Percentiles rank a stretch among this genome's conserved stretches.
These are phyloP conservation scores for Austroboletus festivus DNA, from an alignment of 768 basidiomycete genomes.

Conservation along the genomic window DNA sequence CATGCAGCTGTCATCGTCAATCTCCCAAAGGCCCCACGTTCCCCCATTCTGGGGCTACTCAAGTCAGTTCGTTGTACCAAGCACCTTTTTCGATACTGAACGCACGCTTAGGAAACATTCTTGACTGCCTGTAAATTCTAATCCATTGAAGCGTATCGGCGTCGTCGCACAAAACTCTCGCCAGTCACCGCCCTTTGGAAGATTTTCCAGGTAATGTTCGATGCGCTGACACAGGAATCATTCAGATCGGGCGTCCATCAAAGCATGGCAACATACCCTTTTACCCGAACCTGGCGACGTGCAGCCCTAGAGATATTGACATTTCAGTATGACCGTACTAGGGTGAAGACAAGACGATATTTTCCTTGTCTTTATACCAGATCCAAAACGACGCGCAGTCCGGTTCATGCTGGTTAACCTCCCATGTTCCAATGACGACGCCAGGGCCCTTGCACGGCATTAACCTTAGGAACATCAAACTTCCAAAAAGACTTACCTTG, in stretches of 20 bases:
- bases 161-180: conserved; percentile 33
- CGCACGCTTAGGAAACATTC: conserved; percentile 23
- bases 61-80: not conserved
- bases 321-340: not conserved
- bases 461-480: not conserved
- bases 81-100: not conserved
- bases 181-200: conserved; percentile 29
- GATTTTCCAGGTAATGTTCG: conserved; percentile 29
- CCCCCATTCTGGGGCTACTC: conserved; percentile 12
- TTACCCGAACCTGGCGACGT: conserved; percentile 20
- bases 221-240: conserved; percentile 12
- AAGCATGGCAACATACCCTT: conserved; percentile 16
- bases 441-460: conserved; percentile 15
- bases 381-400: conserved; percentile 27
- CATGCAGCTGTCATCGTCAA: conserved; percentile 16
- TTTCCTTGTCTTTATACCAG: conserved; percentile 30
- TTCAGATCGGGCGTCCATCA: not conserved
- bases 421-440: conserved; percentile 25
- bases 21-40: conserved; percentile 24
- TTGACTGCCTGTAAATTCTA: conserved; percentile 24
- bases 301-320: conserved; percentile 17
- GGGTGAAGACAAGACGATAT: not conserved
- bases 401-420: conserved; percentile 26
- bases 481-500: conserved; percentile 6
- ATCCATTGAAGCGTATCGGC: conserved; percentile 22